phyloP scores from a whole-genome alignment of 2,329 filamentous ascomycete genomes.

The Clarireedia hainanense region DNA sequence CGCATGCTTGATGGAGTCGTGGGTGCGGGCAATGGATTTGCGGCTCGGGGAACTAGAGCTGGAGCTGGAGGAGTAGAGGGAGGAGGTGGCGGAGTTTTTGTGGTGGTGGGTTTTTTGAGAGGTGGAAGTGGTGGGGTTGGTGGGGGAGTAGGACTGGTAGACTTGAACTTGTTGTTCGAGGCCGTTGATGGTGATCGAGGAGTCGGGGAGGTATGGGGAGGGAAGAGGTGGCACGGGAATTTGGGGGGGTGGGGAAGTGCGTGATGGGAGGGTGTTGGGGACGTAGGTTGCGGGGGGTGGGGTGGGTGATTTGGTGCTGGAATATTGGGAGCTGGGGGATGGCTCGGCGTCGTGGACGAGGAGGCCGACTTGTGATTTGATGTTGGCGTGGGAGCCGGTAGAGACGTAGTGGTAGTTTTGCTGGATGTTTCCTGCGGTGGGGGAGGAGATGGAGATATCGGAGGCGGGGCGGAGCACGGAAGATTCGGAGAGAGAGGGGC shows the following conservation, averaged over 20 bases:
- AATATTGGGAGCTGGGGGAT: neutral
- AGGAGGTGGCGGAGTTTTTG: neutral
- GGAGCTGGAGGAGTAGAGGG: neutral
- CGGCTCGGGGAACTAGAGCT: neutral
- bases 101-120: neutral
- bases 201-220: neutral
- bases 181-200: neutral
- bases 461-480: neutral
- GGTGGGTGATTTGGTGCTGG: neutral
- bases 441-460: neutral
- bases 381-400: neutral
- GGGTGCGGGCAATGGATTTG: neutral
- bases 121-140: neutral
- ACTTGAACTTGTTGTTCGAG: neutral
- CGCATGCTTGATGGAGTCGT: constrained; percentile 1
- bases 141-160: neutral
- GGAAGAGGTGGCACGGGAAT: neutral
- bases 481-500: neutral
- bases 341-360: neutral
- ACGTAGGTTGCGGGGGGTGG: neutral
- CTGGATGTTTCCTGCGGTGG: neutral
- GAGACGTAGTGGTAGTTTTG: neutral
- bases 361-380: neutral
- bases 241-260: neutral
- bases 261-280: neutral